Evolutionary conservation across 2,329 filamentous ascomycete species (phyloP).

Genomic region (Drechslerella coelobrocha): DNA sequence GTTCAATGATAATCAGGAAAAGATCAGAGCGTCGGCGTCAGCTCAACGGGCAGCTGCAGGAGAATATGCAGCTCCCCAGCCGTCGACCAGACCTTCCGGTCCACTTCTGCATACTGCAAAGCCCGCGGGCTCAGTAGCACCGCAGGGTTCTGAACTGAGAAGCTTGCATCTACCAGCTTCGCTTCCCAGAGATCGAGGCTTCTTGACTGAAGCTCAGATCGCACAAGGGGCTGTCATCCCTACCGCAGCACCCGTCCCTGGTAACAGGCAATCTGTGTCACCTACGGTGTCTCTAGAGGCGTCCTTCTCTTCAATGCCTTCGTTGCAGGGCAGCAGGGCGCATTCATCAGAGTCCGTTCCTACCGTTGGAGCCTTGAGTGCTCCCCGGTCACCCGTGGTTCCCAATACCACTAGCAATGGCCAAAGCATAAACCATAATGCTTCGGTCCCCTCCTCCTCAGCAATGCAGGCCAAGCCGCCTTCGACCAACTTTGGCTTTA

Average conservation of each 20-base stretch:
- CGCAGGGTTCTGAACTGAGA: conserved; percentile 32
- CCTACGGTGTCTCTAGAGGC: conserved; percentile 33
- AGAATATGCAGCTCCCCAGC: conserved; percentile 19
- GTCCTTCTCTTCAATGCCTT: conserved; percentile 41
- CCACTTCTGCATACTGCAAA: conserved; percentile 17
- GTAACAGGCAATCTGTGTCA: conserved; percentile 27
- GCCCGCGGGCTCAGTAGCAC: conserved; percentile 17
- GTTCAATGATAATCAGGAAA: conserved; percentile 41
- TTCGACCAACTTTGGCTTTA: conserved; percentile 44
- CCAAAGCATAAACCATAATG: conserved; percentile 7
- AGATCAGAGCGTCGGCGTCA: conserved; percentile 27
- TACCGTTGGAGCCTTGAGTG: conserved; percentile 23
- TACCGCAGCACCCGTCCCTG: not conserved
- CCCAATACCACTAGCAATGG: conserved; percentile 10
- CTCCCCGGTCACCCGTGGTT: conserved; percentile 29
- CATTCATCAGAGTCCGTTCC: conserved; percentile 45
- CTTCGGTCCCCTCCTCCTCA: conserved; percentile 5
- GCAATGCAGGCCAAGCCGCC: conserved; percentile 7
- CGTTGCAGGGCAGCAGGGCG: conserved; percentile 28
- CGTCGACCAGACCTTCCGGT: not conserved
- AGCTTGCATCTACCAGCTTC: conserved; percentile 32
- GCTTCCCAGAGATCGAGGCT: conserved; percentile 28
- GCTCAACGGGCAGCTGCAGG: conserved; percentile 3
- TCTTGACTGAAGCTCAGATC: conserved; percentile 22
- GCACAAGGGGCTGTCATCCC: conserved; percentile 10